phyloP scores from a whole-genome alignment of 345 rosid species.

The Bretschneidera sinensis region DNA sequence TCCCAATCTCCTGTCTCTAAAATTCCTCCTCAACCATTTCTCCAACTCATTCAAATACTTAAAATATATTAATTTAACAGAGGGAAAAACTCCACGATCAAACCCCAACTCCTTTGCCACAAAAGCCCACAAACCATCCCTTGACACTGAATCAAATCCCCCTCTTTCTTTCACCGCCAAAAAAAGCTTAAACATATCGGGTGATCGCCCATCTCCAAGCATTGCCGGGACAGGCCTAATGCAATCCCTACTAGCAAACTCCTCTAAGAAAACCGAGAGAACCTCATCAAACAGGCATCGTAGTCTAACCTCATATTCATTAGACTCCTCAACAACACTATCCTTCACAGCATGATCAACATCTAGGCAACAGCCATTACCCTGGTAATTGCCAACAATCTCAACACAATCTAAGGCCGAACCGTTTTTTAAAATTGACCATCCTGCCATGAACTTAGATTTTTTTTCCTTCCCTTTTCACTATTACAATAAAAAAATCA shows the following conservation, averaged over 20 bases:
- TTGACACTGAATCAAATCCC: constrained; percentile 50
- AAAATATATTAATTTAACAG: constrained; percentile 45
- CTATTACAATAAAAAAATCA: neutral
- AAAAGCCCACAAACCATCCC: constrained; percentile 45
- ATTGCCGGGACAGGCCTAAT: constrained; percentile 44
- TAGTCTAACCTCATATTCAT: constrained; percentile 28
- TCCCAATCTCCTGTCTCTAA: constrained; percentile 21
- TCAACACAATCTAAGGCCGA: constrained; percentile 28
- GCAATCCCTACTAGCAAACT: constrained; percentile 32
- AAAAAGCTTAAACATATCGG: constrained; percentile 67
- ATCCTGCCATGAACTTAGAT: constrained; percentile 48
- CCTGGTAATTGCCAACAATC: constrained; percentile 6
- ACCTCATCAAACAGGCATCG: constrained; percentile 51
- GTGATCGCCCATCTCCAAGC: constrained; percentile 40
- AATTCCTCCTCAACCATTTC: constrained; percentile 32
- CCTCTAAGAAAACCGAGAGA: constrained; percentile 39
- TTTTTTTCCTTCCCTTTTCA: neutral
- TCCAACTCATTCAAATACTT: constrained; percentile 57
- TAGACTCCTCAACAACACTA: constrained; percentile 21
- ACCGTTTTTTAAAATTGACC: constrained; percentile 38
- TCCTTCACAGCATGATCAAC: constrained; percentile 14
- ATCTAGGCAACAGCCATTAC: constrained; percentile 14
- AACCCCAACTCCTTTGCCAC: constrained; percentile 52
- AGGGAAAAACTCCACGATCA: constrained; percentile 27
- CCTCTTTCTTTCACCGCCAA: constrained; percentile 51